A percentile compares a stretch with the other conserved stretches of the same genome.
These are phyloP conservation scores for Auricularia heimuer DNA, from an alignment of 768 basidiomycete genomes.

Conservation along the genomic window DNA sequence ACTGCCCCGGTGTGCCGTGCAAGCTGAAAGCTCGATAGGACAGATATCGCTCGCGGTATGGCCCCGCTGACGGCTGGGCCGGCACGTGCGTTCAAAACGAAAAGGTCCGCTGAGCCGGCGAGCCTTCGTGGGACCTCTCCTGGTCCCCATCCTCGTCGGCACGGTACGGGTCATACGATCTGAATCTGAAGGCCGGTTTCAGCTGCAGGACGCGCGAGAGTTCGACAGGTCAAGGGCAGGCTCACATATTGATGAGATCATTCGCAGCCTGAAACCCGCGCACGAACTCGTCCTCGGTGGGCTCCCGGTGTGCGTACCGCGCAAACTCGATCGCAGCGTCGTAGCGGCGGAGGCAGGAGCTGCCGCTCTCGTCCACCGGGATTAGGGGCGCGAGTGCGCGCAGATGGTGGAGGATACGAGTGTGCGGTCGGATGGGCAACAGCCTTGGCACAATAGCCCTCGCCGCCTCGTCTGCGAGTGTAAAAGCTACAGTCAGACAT, in stretches of 20 bases:
- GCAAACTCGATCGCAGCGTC: constrained; percentile 69
- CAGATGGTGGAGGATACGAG: constrained; percentile 72
- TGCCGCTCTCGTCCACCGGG: constrained; percentile 18
- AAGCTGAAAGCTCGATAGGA: background rate
- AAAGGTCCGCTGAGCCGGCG: background rate
- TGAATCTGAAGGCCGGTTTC: background rate
- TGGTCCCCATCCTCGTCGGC: background rate
- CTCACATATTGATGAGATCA: constrained; percentile 52
- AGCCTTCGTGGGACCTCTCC: background rate
- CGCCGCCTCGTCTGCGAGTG: constrained; percentile 48
- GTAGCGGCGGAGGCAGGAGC: constrained; percentile 34
- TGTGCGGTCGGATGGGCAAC: constrained; percentile 58
- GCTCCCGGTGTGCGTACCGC: constrained; percentile 47
- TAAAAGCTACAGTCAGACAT: background rate
- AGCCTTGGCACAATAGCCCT: constrained; percentile 65
- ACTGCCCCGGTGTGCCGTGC: too few relatives aligned
- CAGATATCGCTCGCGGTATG: background rate
- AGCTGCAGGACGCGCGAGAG: background rate
- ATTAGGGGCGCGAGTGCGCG: constrained; percentile 62
- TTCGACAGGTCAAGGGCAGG: background rate
- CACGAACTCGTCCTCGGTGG: constrained; percentile 58
- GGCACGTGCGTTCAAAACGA: background rate
- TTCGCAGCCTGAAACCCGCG: constrained; percentile 51
- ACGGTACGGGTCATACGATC: background rate
- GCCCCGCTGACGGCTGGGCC: background rate